Conservation (phyloP, 2,329 filamentous ascomycete genomes). For the Emericellopsis cladophorae region DNA sequence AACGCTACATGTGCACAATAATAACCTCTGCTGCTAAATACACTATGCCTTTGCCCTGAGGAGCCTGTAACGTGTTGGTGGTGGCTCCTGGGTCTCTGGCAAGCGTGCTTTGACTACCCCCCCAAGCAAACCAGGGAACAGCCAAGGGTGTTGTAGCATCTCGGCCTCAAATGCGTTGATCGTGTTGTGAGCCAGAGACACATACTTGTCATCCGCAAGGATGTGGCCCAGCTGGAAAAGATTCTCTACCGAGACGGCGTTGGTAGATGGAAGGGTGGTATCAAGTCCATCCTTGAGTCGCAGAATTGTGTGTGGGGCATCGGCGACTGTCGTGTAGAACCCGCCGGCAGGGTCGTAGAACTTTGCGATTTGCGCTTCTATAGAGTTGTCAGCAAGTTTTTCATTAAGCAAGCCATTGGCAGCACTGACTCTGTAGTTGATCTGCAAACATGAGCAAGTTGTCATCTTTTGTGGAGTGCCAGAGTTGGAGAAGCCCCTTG, state of each 20-base stretch:
- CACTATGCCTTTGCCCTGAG: constrained; percentile 9
- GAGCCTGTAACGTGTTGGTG: constrained; percentile 8
- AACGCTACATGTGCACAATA: background rate
- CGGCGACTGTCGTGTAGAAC: constrained; percentile 59
- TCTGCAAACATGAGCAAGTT: constrained; percentile 70
- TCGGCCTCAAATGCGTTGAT: constrained; percentile 82
- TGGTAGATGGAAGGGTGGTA: constrained; percentile 78
- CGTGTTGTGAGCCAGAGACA: constrained; percentile 55
- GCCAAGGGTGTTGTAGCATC: constrained; percentile 82
- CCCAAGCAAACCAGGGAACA: constrained; percentile 72
- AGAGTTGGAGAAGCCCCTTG: constrained; percentile 70
- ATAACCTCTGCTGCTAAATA: background rate
- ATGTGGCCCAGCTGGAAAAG: constrained; percentile 68
- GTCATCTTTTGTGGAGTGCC: constrained; percentile 69
- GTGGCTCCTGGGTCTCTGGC: constrained; percentile 14
- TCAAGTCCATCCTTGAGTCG: constrained; percentile 95
- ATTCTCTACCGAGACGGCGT: constrained; percentile 77
- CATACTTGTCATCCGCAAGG: constrained; percentile 53
- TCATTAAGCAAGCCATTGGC: too few species aligned
- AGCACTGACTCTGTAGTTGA: constrained; percentile 49
- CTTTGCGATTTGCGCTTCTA: constrained; percentile 57
- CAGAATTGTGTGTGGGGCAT: constrained; percentile 60
- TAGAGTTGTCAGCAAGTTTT: background rate
- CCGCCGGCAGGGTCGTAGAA: constrained; percentile 65
- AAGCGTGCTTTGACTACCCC: constrained; percentile 63